phyloP scores from a whole-genome alignment of 2,329 filamentous ascomycete genomes.

The Talaromyces sp. region DNA sequence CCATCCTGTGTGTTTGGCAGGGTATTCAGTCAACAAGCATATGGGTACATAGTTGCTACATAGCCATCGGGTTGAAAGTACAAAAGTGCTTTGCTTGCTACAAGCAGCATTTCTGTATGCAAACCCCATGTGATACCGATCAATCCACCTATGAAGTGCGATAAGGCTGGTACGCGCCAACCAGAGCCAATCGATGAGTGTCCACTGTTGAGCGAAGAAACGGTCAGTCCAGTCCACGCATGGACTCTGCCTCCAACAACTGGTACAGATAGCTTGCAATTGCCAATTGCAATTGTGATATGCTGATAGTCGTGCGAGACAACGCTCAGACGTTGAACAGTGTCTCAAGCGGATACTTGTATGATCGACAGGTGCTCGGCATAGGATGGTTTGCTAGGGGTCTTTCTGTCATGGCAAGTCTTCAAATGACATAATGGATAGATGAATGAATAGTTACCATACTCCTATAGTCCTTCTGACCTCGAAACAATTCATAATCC shows the following conservation, averaged over 20 bases:
- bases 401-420: neutral
- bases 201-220: neutral
- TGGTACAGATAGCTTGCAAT: neutral
- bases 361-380: neutral
- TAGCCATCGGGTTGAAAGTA: neutral
- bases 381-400: neutral
- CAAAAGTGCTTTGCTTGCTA: no score
- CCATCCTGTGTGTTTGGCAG: no score
- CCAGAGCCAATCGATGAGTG: constrained; percentile 2
- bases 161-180: constrained; percentile 2
- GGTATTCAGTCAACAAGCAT: neutral
- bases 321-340: neutral
- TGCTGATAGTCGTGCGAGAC: neutral
- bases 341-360: neutral
- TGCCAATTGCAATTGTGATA: neutral
- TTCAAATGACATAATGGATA: neutral
- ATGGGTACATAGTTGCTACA: no score
- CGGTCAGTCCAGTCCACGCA: neutral
- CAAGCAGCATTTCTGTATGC: neutral
- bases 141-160: neutral
- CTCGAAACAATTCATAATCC: neutral
- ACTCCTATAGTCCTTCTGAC: neutral
- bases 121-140: constrained; percentile 13
- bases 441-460: neutral
- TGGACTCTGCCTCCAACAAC: neutral